Conservation (phyloP, 257 asterid genomes). For the Nicotiana otophora region DNA sequence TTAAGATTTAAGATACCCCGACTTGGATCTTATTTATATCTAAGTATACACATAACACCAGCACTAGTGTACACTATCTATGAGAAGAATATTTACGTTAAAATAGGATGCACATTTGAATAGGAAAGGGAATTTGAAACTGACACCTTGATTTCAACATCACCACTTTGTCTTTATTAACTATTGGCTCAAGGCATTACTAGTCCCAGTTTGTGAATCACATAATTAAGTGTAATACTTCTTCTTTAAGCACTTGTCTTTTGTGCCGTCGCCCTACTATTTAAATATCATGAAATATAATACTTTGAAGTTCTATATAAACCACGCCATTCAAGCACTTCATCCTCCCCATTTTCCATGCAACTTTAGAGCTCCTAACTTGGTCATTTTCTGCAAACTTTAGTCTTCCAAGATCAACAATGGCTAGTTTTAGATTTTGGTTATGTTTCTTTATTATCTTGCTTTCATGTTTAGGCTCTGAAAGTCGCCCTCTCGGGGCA, state of each 20-base stretch:
- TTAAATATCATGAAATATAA: not conserved
- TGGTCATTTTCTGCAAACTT: not conserved
- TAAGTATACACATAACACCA: not conserved
- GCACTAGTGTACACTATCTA: not conserved
- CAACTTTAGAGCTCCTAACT: conserved; percentile 4
- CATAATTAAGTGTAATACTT: not conserved
- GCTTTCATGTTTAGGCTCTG: conserved; percentile 1
- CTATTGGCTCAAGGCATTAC: not conserved
- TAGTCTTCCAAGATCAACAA: not conserved
- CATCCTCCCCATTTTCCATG: not conserved
- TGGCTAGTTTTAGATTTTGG: conserved; percentile 14
- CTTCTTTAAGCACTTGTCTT: conserved; percentile 1
- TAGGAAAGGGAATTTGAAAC: not conserved
- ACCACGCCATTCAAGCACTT: not conserved
- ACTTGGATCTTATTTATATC: too few species aligned
- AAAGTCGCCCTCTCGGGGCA: not conserved
- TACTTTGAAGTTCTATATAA: not conserved
- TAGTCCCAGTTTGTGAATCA: not conserved
- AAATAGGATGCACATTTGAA: not conserved
- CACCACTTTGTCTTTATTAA: not conserved
- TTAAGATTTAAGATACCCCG: too few species aligned
- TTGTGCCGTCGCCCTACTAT: not conserved
- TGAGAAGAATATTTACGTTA: not conserved
- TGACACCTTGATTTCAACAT: not conserved
- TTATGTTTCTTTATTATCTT: conserved; percentile 8